Conservation (phyloP, 73 alveolate genomes). For the Diophrys appendiculata region DNA sequence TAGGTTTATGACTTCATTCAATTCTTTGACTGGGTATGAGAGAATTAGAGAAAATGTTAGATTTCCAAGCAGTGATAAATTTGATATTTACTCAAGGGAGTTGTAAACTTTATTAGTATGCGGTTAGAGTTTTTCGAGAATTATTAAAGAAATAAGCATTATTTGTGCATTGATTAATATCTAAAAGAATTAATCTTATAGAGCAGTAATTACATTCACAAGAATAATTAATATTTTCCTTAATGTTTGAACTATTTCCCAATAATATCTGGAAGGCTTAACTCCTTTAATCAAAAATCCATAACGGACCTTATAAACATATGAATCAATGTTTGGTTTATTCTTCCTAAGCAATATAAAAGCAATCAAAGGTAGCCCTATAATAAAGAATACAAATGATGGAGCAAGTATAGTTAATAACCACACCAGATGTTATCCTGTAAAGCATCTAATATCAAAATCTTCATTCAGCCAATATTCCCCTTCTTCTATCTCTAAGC, state of each 20-base stretch:
- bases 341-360: neutral
- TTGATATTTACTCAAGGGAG: too few relatives aligned
- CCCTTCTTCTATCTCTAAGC: neutral
- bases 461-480: neutral
- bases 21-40: too few relatives aligned
- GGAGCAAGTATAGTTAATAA: neutral
- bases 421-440: neutral
- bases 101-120: too few relatives aligned
- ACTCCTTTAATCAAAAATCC: slow-evolving; percentile 4
- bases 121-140: too few relatives aligned
- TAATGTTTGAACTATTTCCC: slow-evolving; percentile 13
- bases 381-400: neutral
- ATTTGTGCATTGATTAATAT: too few relatives aligned
- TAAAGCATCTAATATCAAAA: neutral
- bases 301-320: neutral
- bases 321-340: neutral
- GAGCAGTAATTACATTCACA: neutral
- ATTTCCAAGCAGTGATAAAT: too few relatives aligned
- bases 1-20: too few relatives aligned
- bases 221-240: neutral
- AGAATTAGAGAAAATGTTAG: too few relatives aligned
- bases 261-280: neutral
- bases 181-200: too few relatives aligned
- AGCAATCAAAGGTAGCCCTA: slow-evolving; percentile 13
- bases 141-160: too few relatives aligned